Conservation (phyloP, 129 eudicot species). For the Glebionis coronaria region DNA sequence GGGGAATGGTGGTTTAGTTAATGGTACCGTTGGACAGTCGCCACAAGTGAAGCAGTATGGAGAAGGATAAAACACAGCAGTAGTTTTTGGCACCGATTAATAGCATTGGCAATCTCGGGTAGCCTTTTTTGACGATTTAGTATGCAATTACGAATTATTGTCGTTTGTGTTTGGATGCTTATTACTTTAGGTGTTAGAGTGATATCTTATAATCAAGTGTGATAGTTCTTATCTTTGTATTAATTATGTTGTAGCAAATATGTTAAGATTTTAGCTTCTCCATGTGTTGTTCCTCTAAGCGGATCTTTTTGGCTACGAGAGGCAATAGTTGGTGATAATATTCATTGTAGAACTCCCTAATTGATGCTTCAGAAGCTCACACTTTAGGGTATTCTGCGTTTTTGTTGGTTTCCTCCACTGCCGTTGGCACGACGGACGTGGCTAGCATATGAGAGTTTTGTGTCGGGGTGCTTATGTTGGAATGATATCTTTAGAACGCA, state of each 20-base stretch:
- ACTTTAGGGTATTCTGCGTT: too few relatives aligned
- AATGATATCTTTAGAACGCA: too few relatives aligned
- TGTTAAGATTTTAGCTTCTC: too few relatives aligned
- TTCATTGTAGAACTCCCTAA: too few relatives aligned
- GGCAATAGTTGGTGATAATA: too few relatives aligned
- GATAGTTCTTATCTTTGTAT: not conserved
- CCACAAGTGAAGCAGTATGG: constrained; percentile 45
- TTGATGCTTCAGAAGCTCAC: too few relatives aligned
- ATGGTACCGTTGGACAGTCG: constrained; percentile 33
- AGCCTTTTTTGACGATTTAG: constrained; percentile 21
- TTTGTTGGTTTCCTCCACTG: too few relatives aligned
- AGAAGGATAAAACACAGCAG: constrained; percentile 32
- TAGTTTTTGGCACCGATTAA: constrained; percentile 84
- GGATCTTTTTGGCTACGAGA: too few relatives aligned
- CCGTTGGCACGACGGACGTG: too few relatives aligned
- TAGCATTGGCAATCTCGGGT: constrained; percentile 84
- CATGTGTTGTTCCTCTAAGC: too few relatives aligned
- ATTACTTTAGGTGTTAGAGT: not conserved
- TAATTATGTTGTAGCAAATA: not conserved
- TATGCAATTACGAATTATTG: not conserved
- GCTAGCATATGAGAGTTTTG: too few relatives aligned
- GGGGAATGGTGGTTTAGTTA: constrained; percentile 31
- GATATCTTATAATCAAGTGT: not conserved
- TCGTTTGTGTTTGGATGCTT: constrained; percentile 6
- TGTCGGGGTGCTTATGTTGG: too few relatives aligned